Conservation (phyloP, 805 yeast species). For the Schwanniomyces yamadae region DNA sequence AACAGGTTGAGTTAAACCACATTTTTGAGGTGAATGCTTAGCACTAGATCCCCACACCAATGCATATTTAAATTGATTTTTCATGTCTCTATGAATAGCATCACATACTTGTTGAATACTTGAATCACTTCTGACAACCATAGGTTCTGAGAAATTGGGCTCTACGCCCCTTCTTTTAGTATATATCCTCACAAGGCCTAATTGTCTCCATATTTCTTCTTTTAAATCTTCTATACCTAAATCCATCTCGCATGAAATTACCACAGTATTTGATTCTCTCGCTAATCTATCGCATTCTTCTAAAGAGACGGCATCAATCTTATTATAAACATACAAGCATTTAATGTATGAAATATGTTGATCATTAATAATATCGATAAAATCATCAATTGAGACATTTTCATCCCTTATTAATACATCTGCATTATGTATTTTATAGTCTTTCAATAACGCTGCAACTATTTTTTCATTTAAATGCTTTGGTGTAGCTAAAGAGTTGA, state of each 20-base stretch:
- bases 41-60: conserved; percentile 96
- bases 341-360: conserved; percentile 84
- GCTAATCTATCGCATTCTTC: conserved; percentile 94
- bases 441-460: conserved; percentile 73
- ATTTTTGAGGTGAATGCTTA: conserved; percentile 94
- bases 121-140: conserved; percentile 81
- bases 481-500: conserved; percentile 80
- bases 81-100: conserved; percentile 88
- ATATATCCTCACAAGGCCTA: conserved; percentile 74
- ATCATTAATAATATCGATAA: conserved; percentile 85
- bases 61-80: conserved; percentile 89
- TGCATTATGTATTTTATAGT: conserved; percentile 88
- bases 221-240: conserved; percentile 84
- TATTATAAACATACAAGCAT: conserved; percentile 91
- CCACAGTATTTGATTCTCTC: conserved; percentile 88
- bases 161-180: conserved; percentile 83
- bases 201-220: conserved; percentile 90
- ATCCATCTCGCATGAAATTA: conserved; percentile 87
- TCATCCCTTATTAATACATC: conserved; percentile 91
- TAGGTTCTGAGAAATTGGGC: conserved; percentile 85
- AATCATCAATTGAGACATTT: conserved; percentile 86
- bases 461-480: conserved; percentile 78
- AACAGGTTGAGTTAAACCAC: conserved; percentile 81
- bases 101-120: conserved; percentile 87
- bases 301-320: conserved; percentile 90